phyloP scores from a whole-genome alignment of 139 green algal species.

The Dunaliella primolecta region DNA sequence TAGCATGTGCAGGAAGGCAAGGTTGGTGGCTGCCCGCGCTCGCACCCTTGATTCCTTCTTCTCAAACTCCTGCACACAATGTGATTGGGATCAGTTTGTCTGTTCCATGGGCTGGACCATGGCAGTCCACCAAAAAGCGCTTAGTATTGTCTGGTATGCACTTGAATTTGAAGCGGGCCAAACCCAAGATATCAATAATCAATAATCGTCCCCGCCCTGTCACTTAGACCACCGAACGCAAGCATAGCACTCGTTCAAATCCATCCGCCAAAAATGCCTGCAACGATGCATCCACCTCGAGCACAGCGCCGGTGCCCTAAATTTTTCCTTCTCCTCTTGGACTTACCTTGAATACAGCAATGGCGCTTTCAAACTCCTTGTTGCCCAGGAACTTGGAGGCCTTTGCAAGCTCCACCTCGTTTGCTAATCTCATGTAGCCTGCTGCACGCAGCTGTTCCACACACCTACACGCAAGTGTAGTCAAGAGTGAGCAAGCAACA shows the following conservation, averaged over 20 bases:
- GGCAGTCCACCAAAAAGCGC: too few relatives aligned
- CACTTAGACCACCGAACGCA: too few relatives aligned
- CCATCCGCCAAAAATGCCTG: too few relatives aligned
- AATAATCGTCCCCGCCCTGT: too few relatives aligned
- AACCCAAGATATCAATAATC: too few relatives aligned
- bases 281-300: too few relatives aligned
- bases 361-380: conserved; percentile 64
- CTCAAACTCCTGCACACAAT: conserved; percentile 69
- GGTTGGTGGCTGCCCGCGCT: conserved; percentile 74
- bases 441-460: conserved; percentile 51
- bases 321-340: too few relatives aligned
- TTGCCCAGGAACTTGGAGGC: conserved; percentile 59
- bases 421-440: conserved; percentile 41
- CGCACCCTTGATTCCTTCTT: conserved; percentile 63
- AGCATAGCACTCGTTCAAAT: too few relatives aligned
- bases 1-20: conserved; percentile 75
- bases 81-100: not conserved
- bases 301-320: too few relatives aligned
- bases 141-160: too few relatives aligned
- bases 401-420: conserved; percentile 72
- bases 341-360: conserved; percentile 65
- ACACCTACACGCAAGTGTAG: conserved; percentile 15
- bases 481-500: too few relatives aligned
- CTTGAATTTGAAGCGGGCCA: too few relatives aligned
- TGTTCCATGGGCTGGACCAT: not conserved